Base-by-base conservation (phyloP, 1,139 yeast species). In the Scheffersomyces segobiensis region DNA sequence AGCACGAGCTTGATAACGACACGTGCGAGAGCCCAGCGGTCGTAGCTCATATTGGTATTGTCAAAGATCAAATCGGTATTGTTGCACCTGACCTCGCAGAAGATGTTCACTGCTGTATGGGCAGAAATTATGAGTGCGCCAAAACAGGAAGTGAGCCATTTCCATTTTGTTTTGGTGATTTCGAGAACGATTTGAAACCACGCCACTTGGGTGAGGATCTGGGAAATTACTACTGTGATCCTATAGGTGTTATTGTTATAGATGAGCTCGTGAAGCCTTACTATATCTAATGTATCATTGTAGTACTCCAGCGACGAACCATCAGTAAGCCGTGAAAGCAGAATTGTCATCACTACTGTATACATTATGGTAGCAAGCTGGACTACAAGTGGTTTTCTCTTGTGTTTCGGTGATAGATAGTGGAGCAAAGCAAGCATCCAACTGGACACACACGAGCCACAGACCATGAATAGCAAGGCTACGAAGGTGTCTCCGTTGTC, bases 351-450 rank as follows among this genome's bases (percentile, higher is more conserved):
- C 2, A 79, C 76, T 4, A 79, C 70, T 19, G 86, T 77, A 62
- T 76, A 77, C 59, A 82, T 72, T 4, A 83, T 61, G 19, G 85
- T 83, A 3, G 86, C 79, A 14, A 81, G 53, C 55, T 80, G 81
- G 18, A 86, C 71, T 46, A 80, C 66, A 53, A 75, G 62, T 0
- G 89, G 87, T 58, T 85, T 82, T 18, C 81, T 77, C 62, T 81
- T 82, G 56, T 67, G 67, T 14, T 62, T 57, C 0, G 86, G 81
- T 20, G 85, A 78, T 49, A 86, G 67, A 54, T 77, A 69, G 50
- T 84, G 71, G 55, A 85, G 66, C 24, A 84, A 63, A 53, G 84
- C 69, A 49, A 86, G 72, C 85, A 85, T 81, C 89, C 89, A 85
- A 48, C 81, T 71, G 2, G 83, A 74, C 20, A 73, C 74, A 63